Percentiles rank a stretch among this genome's conserved stretches.
Evolutionary conservation across 1,284 basidiomycete species (phyloP).

Genomic region (Termitomyces sp.): DNA sequence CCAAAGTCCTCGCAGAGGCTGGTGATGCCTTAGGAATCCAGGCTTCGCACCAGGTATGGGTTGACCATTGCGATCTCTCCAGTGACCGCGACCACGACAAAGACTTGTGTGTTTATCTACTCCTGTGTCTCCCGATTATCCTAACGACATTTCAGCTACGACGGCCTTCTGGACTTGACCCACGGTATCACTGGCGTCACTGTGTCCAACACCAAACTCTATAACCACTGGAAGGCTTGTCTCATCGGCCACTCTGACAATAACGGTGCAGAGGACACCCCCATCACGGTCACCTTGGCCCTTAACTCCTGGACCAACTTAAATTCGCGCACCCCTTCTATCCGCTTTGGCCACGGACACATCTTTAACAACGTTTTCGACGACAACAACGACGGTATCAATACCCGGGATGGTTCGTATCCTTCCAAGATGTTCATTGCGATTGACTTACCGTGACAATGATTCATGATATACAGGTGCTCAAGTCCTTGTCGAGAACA

Average conservation of each 20-base stretch:
- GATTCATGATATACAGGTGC: constrained; percentile 24
- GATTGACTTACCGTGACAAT: background rate
- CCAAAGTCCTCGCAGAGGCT: constrained; percentile 40
- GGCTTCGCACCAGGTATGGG: constrained; percentile 39
- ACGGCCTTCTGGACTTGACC: constrained; percentile 36
- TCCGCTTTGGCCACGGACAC: constrained; percentile 42
- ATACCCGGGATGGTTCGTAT: constrained; percentile 38
- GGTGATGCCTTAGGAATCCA: constrained; percentile 43
- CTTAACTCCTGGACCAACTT: constrained; percentile 35
- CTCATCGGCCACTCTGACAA: constrained; percentile 40
- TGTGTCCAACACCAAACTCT: constrained; percentile 34
- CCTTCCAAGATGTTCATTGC: background rate
- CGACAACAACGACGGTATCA: constrained; percentile 43
- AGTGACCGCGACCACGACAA: constrained; percentile 42
- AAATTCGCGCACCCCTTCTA: constrained; percentile 36
- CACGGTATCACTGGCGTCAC: constrained; percentile 38
- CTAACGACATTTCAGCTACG: constrained; percentile 26
- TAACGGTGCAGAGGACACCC: constrained; percentile 31
- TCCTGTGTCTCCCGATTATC: background rate
- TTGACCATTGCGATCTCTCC: constrained; percentile 42
- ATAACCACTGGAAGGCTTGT: constrained; percentile 38
- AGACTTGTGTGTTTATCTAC: constrained; percentile 16
- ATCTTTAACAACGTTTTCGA: constrained; percentile 43
- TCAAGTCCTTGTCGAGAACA: constrained; percentile 43
- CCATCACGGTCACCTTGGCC: constrained; percentile 33